Base-by-base conservation (phyloP, 495 filamentous ascomycete species). In the Tetracladium marchalianum region DNA sequence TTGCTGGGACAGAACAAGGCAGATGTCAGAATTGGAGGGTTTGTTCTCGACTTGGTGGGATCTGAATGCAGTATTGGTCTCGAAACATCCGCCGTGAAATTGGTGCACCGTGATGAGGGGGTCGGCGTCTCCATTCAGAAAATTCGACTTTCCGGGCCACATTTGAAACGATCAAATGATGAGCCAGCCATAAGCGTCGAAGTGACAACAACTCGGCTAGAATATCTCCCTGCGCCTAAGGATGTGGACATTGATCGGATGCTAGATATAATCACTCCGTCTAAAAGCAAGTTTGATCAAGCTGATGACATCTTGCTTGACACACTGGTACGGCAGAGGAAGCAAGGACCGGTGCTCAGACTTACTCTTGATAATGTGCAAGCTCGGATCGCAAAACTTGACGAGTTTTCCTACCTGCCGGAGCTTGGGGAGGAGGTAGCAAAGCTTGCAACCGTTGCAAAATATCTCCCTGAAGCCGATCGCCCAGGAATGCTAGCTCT, bases 291-390 rank as follows among this genome's bases (percentile, higher is more conserved):
- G 52, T 96, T 93, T 56, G 89, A 93, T 45, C 77, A 84, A 38
- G 84, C 89, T 50, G 89, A 95, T 54, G 93, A 96, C 57, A 95
- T 99, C 47, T 78, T 99, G 67, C 71, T 97, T 10, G 92, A 97
- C 49, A 95, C 85, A 0, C 72, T 99, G 1, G 66, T 97, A 17
- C 75, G 85, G n/a, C 93, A 99, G 62, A 71, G 93, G 44, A 77
- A 80, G 54, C 90, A 96, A 60, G 93, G 90, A 1, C 76, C 82
- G n/a, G 83, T 96, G 13, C 71, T 94, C 37, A 81, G 86, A 33
- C 59, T 83, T 17, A 79, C 74, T 4, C 62, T 92, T 15, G 73
- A 73, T n/a, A 72, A 64, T 17, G 55, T 86, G 17, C 77, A 77
- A 40, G 61, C 80, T 18, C 60, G 66, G 0, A 59, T 90, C 10